Evolutionary conservation across 2,329 filamentous ascomycete species (phyloP), one percentile per base, ranked within the genome.

Genomic region (Colletotrichum trifolii): DNA sequence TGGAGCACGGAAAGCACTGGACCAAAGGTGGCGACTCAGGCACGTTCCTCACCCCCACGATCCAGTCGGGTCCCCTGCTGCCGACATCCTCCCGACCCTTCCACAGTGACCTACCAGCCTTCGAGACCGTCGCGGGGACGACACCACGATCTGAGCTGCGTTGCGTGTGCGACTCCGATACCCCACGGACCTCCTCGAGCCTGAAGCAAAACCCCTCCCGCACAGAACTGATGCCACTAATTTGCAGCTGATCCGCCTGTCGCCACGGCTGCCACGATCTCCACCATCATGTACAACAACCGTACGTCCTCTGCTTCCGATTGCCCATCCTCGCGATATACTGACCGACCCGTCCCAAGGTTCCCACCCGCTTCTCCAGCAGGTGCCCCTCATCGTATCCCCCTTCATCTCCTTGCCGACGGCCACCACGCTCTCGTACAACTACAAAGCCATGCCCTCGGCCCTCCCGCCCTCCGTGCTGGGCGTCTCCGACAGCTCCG

Each of bases 321-420:
- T 42, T 7, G 39, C 47, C 42, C 2, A 38, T 6, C 6, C 12
- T 40, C 9, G 8, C 13, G 25, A 6, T 33, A 34, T 52, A 46
- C 35, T 43, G 57, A n/a, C 6, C 43, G 15, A 17, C 17, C 43
- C 43, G 6, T 17, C 2, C 7, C 7, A 68, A 93, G 91, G 87
- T 69, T 89, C 93, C 13, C 94, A 97, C 79, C 92, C 91, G 13
- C 88, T 97, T 69, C 89, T 99, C 50, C 92, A 94, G 70, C 96
- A 99, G 80, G 89, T 98, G 45, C 94, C 96, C 36, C 83, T 99
- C 60, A 96, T 94, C 54, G 94, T 98, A 48, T 97, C 95, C 3
- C 96, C 96, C 34, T 97, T 97, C 81, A 88, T 98, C 72, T 91
- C 91, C 66, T 90, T 99, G 38, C 96, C 96, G 10, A 91, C 92